These are phyloP conservation scores for Zygoascus bituminiphila DNA, from an alignment of 805 yeast genomes.

Conservation along the genomic window DNA sequence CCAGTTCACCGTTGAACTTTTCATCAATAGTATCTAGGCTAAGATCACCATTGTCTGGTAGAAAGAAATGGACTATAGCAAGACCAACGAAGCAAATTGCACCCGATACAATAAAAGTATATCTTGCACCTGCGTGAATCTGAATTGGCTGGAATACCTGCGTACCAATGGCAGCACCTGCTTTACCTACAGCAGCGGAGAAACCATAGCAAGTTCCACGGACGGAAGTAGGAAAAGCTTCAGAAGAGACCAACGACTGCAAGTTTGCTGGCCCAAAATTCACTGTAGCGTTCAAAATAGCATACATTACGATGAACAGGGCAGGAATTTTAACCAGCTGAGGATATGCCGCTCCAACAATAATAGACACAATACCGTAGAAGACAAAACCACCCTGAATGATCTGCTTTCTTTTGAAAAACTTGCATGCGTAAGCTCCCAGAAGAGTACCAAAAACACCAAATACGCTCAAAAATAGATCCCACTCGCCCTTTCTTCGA, in stretches of 20 bases:
- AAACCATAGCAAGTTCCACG: slow-evolving; percentile 86
- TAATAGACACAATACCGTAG: slow-evolving; percentile 46
- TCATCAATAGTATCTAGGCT: background rate
- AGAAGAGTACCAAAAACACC: slow-evolving; percentile 84
- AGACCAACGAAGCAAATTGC: slow-evolving; percentile 60
- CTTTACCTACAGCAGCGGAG: slow-evolving; percentile 84
- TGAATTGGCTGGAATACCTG: slow-evolving; percentile 74
- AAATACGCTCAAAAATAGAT: slow-evolving; percentile 73
- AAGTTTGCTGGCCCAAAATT: slow-evolving; percentile 93
- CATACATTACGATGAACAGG: slow-evolving; percentile 72
- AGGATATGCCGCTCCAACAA: slow-evolving; percentile 38
- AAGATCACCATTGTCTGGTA: slow-evolving; percentile 1
- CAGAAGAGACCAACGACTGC: slow-evolving; percentile 79
- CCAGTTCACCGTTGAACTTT: background rate
- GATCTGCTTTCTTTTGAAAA: slow-evolving; percentile 61
- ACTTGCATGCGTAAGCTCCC: slow-evolving; percentile 65
- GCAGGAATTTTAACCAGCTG: slow-evolving; percentile 48
- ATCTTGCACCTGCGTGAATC: slow-evolving; percentile 18
- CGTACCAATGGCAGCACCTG: slow-evolving; percentile 87
- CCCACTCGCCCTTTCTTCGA: slow-evolving; percentile 78
- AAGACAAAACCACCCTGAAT: slow-evolving; percentile 64
- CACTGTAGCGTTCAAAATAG: slow-evolving; percentile 77
- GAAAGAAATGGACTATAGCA: slow-evolving; percentile 43
- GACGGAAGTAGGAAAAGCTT: slow-evolving; percentile 74
- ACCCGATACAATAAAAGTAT: slow-evolving; percentile 49